Evolutionary conservation across 2,329 filamentous ascomycete species (phyloP), one percentile per base, ranked within the genome.

Genomic region (Alternaria arbusti): DNA sequence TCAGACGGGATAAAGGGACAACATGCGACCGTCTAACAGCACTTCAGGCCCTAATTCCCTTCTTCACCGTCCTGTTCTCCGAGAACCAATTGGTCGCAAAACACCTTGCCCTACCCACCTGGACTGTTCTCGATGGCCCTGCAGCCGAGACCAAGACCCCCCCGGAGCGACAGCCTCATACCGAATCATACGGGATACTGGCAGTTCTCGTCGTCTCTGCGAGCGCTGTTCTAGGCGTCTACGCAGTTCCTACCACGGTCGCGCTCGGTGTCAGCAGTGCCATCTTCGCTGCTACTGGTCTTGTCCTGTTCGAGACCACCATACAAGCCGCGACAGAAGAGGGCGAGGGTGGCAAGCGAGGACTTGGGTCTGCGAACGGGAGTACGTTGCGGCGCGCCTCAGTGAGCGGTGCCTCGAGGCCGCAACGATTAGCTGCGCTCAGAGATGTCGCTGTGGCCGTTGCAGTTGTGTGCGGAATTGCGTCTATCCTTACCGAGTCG

Each of bases 241-340:
- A 75, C 45, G 75, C 74, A 25, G 74, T 78, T 3, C 74, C 77
- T 8, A 66, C 80, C 1, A 78, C 76, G 7, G 70, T 78, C 15
- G 78, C 79, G 5, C 75, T 84, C 8, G 82, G 82, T 6, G 63
- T 84, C 15, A 82, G 81, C 45, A 79, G 81, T 66, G 78, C 78
- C 23, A 70, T 83, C 11, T 79, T 83, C 51, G 73, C 75, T 17
- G 81, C 78, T 4, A 66, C 78, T 6, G 81, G 81, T 11, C 71
- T 84, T n/a, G 69, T 81, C 15, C 69, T 83, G 49, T 73, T 84
- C 36, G 80, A 82, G 55, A 66, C 71, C n/a, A 76, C 79, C 51
- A 65, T 75, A 8, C 73, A 68, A 47, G 64, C 63, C 8, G 49
- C 68, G 13, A 72, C 69, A 20, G 71, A 78, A 25, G 73, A 75